A percentile compares a stretch with the other conserved stretches of the same genome.
Evolutionary conservation across 805 yeast genomes (phyloP).

Genomic region (Lipomyces lipofer): DNA sequence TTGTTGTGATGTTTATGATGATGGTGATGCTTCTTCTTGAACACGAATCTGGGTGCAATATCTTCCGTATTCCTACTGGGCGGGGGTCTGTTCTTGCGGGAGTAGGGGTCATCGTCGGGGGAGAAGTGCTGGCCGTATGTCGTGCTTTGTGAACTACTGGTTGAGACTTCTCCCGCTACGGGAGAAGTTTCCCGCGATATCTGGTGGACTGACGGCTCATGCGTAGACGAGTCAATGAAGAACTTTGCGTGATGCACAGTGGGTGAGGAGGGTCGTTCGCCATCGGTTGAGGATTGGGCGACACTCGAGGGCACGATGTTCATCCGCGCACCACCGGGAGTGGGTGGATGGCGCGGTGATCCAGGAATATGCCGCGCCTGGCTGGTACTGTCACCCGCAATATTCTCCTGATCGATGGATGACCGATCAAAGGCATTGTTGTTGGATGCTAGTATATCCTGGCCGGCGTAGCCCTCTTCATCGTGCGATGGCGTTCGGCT

Average conservation of each 20-base stretch:
- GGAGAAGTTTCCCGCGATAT: conserved; percentile 25
- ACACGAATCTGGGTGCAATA: conserved; percentile 42
- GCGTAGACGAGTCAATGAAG: conserved; percentile 19
- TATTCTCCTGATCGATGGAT: no score
- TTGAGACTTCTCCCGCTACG: not conserved
- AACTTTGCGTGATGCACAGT: conserved; percentile 22
- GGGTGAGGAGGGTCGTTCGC: not conserved
- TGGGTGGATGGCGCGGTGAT: not conserved
- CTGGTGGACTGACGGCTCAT: conserved; percentile 18
- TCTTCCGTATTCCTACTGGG: conserved; percentile 31
- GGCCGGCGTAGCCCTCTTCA: conserved; percentile 1
- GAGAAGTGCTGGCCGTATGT: conserved; percentile 15
- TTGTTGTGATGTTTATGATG: conserved; percentile 16
- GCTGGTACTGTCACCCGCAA: not conserved
- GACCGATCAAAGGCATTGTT: no score
- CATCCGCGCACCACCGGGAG: not conserved
- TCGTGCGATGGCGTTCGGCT: conserved; percentile 12
- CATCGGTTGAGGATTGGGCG: not conserved
- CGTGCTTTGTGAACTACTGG: not conserved
- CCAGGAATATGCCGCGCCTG: not conserved
- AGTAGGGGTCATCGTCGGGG: conserved; percentile 39
- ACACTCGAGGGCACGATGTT: not conserved
- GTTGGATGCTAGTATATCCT: no score
- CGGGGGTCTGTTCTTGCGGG: conserved; percentile 37
- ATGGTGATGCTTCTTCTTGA: conserved; percentile 32